Conservation (phyloP, 805 yeast species). For the Naumovozyma dairenensis region DNA sequence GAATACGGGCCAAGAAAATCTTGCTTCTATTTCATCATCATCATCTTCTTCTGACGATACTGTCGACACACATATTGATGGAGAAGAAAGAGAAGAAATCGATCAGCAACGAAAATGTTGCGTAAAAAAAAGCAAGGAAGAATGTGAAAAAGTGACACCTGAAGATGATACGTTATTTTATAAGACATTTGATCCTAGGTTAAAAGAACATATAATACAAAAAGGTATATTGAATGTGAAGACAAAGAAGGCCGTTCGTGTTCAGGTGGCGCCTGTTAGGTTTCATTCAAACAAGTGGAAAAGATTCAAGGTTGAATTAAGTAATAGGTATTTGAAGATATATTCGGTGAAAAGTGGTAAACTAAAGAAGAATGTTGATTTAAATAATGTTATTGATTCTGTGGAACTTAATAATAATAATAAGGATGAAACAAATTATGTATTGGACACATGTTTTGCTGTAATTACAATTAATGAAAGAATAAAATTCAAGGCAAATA, state of each 20-base stretch:
- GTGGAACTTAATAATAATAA: conserved; percentile 11
- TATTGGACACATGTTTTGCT: conserved; percentile 11
- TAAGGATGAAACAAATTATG: background rate
- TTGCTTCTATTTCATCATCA: too few species aligned
- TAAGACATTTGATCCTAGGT: conserved; percentile 12
- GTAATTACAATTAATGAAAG: conserved; percentile 14
- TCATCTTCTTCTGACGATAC: too few species aligned
- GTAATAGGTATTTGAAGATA: conserved; percentile 10
- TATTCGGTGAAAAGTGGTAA: conserved; percentile 12
- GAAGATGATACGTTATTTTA: conserved; percentile 10
- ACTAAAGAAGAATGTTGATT: conserved; percentile 6
- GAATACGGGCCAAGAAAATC: too few species aligned
- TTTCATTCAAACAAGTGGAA: conserved; percentile 17
- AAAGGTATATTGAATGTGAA: conserved; percentile 11
- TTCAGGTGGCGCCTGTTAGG: conserved; percentile 6
- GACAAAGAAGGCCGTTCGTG: too few species aligned
- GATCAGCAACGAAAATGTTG: too few species aligned
- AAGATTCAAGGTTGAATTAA: conserved; percentile 9
- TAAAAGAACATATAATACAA: conserved; percentile 9
- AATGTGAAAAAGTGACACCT: conserved; percentile 1
- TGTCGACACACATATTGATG: too few species aligned
- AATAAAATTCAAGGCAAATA: conserved; percentile 11
- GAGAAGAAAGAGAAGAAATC: too few species aligned
- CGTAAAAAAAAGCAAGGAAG: too few species aligned
- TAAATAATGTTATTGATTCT: conserved; percentile 14